These are phyloP conservation scores for Casuarina glauca DNA, from an alignment of 306 rosid species.

Conservation along the genomic window DNA sequence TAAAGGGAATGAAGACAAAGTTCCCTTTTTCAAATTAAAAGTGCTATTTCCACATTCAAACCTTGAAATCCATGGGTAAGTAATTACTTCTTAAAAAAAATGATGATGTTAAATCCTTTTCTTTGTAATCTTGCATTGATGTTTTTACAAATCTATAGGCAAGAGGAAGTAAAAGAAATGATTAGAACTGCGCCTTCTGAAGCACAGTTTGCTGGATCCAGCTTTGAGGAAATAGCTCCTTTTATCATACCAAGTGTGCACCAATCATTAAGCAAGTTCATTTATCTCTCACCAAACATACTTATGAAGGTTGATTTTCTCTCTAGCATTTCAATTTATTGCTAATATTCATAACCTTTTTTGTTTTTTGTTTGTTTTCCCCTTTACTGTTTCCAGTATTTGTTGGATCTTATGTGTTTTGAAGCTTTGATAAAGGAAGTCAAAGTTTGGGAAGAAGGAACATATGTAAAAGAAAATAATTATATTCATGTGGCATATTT, in stretches of 20 bases:
- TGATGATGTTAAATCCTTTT: not conserved
- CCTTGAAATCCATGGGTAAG: not conserved
- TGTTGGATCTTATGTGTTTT: not conserved
- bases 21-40: not conserved
- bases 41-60: constrained; percentile 1
- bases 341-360: not conserved
- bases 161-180: constrained; percentile 5
- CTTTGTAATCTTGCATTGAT: not conserved
- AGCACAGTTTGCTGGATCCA: not conserved
- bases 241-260: constrained; percentile 6
- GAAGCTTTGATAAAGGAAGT: not conserved
- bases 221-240: not conserved
- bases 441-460: not conserved
- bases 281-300: not conserved
- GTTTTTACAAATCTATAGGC: not conserved
- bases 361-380: too few species aligned
- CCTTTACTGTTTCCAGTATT: not conserved
- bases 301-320: not conserved
- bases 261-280: not conserved
- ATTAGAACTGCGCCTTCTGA: not conserved
- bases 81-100: not conserved
- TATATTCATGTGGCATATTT: not conserved
- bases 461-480: not conserved
- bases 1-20: constrained; percentile 1
- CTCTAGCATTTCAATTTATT: not conserved